These are phyloP conservation scores for Lactuca sativa DNA, from an alignment of 129 eudicot genomes.

Conservation along the genomic window DNA sequence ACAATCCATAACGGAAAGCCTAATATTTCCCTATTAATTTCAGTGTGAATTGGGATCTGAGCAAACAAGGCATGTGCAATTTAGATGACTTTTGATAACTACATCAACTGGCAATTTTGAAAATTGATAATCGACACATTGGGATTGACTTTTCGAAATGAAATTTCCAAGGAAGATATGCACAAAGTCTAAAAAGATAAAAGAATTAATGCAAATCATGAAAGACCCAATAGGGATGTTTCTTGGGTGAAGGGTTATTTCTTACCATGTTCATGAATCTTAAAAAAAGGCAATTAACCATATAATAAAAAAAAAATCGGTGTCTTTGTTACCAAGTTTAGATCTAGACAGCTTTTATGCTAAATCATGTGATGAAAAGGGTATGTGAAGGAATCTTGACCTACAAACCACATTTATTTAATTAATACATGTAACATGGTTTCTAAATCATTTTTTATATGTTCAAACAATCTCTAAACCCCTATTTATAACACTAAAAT, in stretches of 20 bases:
- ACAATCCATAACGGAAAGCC: neutral
- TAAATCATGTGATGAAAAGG: constrained; percentile 39
- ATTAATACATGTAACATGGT: constrained; percentile 37
- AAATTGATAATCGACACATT: constrained; percentile 25
- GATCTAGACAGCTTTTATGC: constrained; percentile 40
- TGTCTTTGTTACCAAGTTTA: constrained; percentile 41
- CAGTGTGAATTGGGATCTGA: constrained; percentile 32
- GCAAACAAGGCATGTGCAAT: constrained; percentile 43
- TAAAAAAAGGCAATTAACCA: constrained; percentile 15
- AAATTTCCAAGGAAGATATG: constrained; percentile 41
- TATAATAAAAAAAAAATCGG: constrained; percentile 4
- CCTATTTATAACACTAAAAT: constrained; percentile 20
- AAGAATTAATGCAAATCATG: constrained; percentile 22
- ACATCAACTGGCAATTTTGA: constrained; percentile 23
- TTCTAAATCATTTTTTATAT: constrained; percentile 31
- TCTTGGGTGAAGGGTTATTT: constrained; percentile 36
- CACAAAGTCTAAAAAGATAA: constrained; percentile 34
- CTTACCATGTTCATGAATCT: constrained; percentile 38
- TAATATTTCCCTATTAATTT: neutral
- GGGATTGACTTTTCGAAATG: constrained; percentile 35
- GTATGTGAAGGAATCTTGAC: constrained; percentile 45
- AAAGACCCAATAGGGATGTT: constrained; percentile 46
- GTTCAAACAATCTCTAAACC: constrained; percentile 38
- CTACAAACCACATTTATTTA: constrained; percentile 33
- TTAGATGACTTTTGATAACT: constrained; percentile 36